Evolutionary conservation across 1,139 yeast genomes (phyloP).

Genomic region (Geotrichum bryndzae): DNA sequence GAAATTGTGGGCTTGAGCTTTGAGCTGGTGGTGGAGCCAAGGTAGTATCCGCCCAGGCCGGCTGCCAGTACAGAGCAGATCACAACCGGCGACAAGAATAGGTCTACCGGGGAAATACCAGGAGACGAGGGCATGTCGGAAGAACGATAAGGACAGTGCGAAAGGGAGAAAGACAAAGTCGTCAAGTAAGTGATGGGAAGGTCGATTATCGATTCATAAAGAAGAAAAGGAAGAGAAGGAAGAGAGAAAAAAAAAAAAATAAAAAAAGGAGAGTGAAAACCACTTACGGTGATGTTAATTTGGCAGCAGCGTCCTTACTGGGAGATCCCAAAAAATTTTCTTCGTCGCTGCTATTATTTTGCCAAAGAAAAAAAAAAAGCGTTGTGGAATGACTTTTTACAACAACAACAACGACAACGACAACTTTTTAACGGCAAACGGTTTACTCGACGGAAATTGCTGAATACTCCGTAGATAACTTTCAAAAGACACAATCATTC

Average conservation of each 20-base stretch:
- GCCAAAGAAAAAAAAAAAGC: neutral
- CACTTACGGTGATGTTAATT: too few relatives aligned
- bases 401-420: too few relatives aligned
- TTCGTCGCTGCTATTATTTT: too few relatives aligned
- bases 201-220: neutral
- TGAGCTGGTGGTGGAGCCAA: slow-evolving; percentile 17
- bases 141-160: neutral
- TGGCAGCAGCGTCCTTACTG: too few relatives aligned
- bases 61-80: slow-evolving; percentile 18
- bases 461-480: too few relatives aligned
- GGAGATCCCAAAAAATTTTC: too few relatives aligned
- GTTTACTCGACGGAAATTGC: too few relatives aligned
- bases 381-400: neutral
- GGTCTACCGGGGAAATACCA: slow-evolving; percentile 14
- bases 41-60: slow-evolving; percentile 22
- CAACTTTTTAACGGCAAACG: too few relatives aligned
- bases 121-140: slow-evolving; percentile 3
- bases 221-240: neutral
- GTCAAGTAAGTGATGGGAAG: neutral
- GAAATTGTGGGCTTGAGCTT: neutral
- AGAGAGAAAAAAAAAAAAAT: neutral
- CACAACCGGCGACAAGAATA: slow-evolving; percentile 15
- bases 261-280: neutral
- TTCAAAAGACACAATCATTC: too few relatives aligned
- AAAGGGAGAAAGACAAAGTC: neutral